Conservation (phyloP, 2,329 filamentous ascomycete genomes). For the Penicillium sp. region DNA sequence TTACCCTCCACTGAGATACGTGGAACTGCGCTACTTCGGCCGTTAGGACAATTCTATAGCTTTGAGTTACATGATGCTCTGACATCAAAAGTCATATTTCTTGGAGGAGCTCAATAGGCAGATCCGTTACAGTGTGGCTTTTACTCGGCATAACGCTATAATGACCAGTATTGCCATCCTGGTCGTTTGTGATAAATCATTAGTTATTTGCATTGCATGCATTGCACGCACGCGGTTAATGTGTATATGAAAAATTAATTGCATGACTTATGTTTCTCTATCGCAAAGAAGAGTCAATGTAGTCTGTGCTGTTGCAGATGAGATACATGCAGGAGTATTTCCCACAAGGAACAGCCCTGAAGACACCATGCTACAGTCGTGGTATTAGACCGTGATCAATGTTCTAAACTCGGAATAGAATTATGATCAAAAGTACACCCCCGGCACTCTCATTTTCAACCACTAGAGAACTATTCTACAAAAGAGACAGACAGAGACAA, state of each 20-base stretch:
- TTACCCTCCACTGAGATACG: constrained; percentile 53
- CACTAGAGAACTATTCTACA: constrained; percentile 31
- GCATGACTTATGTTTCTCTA: not conserved
- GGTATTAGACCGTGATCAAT: not conserved
- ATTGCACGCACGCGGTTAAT: not conserved
- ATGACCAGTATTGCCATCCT: not conserved
- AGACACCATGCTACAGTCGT: not conserved
- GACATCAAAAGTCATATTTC: not conserved
- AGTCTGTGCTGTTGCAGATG: not conserved
- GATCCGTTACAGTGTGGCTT: not conserved
- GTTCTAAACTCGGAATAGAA: not conserved
- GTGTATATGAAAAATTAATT: not conserved
- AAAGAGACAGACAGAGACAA: constrained; percentile 23
- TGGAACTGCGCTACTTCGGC: constrained; percentile 52
- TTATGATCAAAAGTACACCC: constrained; percentile 17
- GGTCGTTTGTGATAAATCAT: not conserved
- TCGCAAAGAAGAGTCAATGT: not conserved
- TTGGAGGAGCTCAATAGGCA: not conserved
- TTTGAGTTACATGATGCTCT: not conserved
- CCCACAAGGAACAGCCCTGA: not conserved
- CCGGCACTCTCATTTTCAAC: constrained; percentile 27
- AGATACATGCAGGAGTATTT: no score
- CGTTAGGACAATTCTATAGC: constrained; percentile 34
- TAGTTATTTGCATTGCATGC: not conserved
- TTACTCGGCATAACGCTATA: not conserved